Conservation (phyloP, 371 early-diverging fungal species). For the Mucor circinelloides region DNA sequence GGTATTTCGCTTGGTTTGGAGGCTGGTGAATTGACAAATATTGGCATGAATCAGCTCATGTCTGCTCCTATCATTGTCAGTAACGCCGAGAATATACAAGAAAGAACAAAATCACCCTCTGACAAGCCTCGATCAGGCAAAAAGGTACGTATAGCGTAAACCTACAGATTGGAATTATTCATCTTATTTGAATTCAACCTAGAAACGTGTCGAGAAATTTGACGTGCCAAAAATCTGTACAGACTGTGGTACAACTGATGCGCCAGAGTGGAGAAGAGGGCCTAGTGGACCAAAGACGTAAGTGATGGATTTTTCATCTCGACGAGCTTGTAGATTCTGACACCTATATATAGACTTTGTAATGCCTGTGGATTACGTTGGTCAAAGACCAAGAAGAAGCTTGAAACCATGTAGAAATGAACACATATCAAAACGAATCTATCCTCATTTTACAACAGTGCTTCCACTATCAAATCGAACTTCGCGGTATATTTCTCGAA, state of each 20-base stretch:
- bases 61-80: constrained; percentile 14
- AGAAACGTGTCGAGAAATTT: constrained; percentile 9
- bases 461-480: constrained; percentile 11
- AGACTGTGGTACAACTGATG: constrained; percentile 75
- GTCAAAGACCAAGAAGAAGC: constrained; percentile 32
- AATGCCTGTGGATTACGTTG: constrained; percentile 61
- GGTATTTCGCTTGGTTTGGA: constrained; percentile 41
- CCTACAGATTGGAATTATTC: background rate
- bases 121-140: constrained; percentile 7
- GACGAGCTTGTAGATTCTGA: background rate
- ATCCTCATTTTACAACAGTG: constrained; percentile 4
- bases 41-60: background rate
- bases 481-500: constrained; percentile 15
- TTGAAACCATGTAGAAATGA: background rate
- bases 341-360: constrained; percentile 42
- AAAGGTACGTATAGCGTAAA: constrained; percentile 17
- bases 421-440: background rate
- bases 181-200: background rate
- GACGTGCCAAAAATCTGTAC: constrained; percentile 28
- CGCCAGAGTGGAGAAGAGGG: constrained; percentile 87
- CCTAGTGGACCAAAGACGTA: constrained; percentile 74
- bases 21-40: constrained; percentile 25
- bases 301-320: constrained; percentile 9
- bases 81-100: constrained; percentile 14
- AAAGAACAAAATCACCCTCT: background rate